phyloP scores from a whole-genome alignment of 176 grass and related monocot species.

The Oryza punctata region DNA sequence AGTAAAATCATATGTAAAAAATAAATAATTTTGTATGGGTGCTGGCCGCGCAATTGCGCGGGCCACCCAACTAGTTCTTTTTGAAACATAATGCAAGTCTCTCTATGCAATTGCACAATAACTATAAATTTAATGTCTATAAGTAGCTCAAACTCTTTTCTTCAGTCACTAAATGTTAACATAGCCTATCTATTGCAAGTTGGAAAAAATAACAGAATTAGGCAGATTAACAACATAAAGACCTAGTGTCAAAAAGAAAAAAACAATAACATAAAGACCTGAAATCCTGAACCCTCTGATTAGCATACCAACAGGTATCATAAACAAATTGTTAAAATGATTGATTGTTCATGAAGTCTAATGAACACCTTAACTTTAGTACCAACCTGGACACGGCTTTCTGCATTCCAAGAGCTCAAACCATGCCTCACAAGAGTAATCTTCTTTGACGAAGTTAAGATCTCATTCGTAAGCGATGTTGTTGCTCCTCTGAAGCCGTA shows the following conservation, averaged over 20 bases:
- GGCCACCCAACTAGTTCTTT: too few species aligned
- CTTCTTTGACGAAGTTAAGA: conserved; percentile 59
- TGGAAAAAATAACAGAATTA: background rate
- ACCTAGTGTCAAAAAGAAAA: background rate
- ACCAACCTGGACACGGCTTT: conserved; percentile 62
- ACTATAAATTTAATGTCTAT: background rate
- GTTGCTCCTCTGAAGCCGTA: conserved; percentile 77
- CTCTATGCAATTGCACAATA: background rate
- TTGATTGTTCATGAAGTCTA: background rate
- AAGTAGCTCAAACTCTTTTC: background rate
- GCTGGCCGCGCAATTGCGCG: too few species aligned
- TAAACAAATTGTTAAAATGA: conserved; percentile 1
- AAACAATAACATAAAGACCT: background rate
- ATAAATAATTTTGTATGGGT: too few species aligned
- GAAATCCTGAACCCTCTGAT: background rate
- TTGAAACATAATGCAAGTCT: background rate
- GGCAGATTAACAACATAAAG: background rate
- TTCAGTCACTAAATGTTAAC: background rate
- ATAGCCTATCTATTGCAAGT: background rate
- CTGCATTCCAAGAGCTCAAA: conserved; percentile 69
- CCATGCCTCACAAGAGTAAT: conserved; percentile 84
- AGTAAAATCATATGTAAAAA: too few species aligned
- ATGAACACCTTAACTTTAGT: background rate
- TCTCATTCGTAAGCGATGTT: conserved; percentile 53
- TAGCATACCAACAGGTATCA: background rate